These are phyloP conservation scores for Emmonsia crescens DNA, from an alignment of 2,329 filamentous ascomycete species.

Conservation along the genomic window DNA sequence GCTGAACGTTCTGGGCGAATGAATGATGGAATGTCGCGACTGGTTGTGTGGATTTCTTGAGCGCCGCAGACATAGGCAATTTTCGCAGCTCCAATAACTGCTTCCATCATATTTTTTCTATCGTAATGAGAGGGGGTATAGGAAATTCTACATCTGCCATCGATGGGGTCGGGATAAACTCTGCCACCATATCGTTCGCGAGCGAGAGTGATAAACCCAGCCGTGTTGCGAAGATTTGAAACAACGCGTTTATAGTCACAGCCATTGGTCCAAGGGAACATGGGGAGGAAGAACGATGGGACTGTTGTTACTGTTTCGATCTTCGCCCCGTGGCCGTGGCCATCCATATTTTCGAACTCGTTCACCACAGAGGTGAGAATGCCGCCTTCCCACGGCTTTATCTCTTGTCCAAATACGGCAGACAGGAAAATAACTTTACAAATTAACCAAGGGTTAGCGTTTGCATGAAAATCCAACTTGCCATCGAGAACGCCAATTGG, in stretches of 20 bases:
- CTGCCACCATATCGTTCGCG: slow-evolving; percentile 67
- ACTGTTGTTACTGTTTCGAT: slow-evolving; percentile 68
- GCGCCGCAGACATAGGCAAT: slow-evolving; percentile 71
- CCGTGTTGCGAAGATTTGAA: slow-evolving; percentile 58
- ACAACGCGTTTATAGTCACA: slow-evolving; percentile 62
- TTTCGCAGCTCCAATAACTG: slow-evolving; percentile 59
- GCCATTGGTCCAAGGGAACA: slow-evolving; percentile 56
- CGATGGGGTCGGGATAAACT: slow-evolving; percentile 60
- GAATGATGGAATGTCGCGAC: slow-evolving; percentile 56
- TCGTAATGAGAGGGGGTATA: slow-evolving; percentile 66
- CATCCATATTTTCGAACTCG: slow-evolving; percentile 71
- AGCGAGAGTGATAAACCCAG: slow-evolving; percentile 60
- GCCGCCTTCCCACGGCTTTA: slow-evolving; percentile 62
- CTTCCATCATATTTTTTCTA: slow-evolving; percentile 58
- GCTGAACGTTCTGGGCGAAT: slow-evolving; percentile 29
- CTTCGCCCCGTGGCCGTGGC: slow-evolving; percentile 69
- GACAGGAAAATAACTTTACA: slow-evolving; percentile 30
- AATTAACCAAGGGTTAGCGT: slow-evolving; percentile 4
- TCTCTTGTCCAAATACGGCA: slow-evolving; percentile 58
- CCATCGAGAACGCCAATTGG: neutral
- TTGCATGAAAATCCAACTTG: neutral
- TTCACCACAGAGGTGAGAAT: slow-evolving; percentile 70
- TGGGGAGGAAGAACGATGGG: slow-evolving; percentile 53
- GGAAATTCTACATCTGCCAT: slow-evolving; percentile 53
- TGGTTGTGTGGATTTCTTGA: slow-evolving; percentile 59